A percentile compares a stretch with the other conserved stretches of the same genome.
Conservation (phyloP, 2,329 filamentous ascomycete genomes). For the Xylariomycetidae sp. region DNA sequence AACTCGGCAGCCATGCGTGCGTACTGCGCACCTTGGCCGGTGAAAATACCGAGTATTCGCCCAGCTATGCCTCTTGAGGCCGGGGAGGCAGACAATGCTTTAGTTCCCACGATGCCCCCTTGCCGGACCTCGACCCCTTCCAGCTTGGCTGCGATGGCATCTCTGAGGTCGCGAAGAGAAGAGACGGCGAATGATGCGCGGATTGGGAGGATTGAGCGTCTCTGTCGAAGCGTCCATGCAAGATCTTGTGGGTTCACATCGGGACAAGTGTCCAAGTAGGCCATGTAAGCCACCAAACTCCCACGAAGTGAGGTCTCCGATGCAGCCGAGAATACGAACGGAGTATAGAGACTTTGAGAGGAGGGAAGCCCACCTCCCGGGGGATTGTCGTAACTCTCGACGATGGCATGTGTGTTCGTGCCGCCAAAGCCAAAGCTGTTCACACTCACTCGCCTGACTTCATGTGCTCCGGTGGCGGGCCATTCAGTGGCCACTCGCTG, state of each 20-base stretch:
- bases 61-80: no score
- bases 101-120: not conserved
- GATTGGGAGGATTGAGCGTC: conserved; percentile 1
- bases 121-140: conserved; percentile 1
- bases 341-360: not conserved
- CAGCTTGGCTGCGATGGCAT: not conserved
- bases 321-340: conserved; percentile 14
- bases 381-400: conserved; percentile 11
- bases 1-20: conserved; percentile 18
- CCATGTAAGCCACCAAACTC: conserved; percentile 3
- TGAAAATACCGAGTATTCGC: conserved; percentile 25
- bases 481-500: no score
- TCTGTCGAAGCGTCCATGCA: conserved; percentile 2
- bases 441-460: conserved; percentile 15
- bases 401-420: conserved; percentile 16
- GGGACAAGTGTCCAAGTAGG: conserved; percentile 1
- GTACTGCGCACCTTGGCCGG: conserved; percentile 29
- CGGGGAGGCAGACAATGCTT: not conserved
- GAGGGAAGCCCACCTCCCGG: not conserved
- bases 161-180: conserved; percentile 1
- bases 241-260: conserved; percentile 1
- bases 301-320: conserved; percentile 5
- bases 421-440: conserved; percentile 19
- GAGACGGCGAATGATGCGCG: conserved; percentile 1
- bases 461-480: no score